Percentiles rank a stretch among this genome's conserved stretches.
phyloP scores from a whole-genome alignment of 768 basidiomycete genomes.

The Tylopilus sp. region DNA sequence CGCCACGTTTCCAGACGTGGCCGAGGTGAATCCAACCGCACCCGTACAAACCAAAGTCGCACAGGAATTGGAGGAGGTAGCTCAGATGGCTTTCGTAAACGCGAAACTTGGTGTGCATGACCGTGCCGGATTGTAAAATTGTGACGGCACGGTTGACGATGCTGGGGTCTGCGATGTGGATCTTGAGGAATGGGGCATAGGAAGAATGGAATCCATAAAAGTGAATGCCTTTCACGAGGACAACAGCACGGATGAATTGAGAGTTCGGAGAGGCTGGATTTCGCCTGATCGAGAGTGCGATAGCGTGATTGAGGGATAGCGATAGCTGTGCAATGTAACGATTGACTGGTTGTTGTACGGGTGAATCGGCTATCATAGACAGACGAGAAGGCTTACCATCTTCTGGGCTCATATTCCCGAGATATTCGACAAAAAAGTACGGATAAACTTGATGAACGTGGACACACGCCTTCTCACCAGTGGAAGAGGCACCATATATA shows the following conservation, averaged over 20 bases:
- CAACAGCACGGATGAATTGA: conserved; percentile 67
- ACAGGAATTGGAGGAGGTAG: conserved; percentile 87
- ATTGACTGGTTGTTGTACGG: conserved; percentile 49
- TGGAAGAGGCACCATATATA: conserved; percentile 81
- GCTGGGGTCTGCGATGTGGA: conserved; percentile 70
- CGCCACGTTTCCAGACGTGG: conserved; percentile 57
- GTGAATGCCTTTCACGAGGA: conserved; percentile 89
- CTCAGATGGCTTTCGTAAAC: conserved; percentile 90
- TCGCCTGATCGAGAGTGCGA: conserved; percentile 76
- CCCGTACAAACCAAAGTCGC: conserved; percentile 92
- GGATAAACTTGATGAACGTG: conserved; percentile 45
- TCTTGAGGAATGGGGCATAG: conserved; percentile 86
- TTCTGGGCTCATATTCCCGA: conserved; percentile 57
- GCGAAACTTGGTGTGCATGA: conserved; percentile 75
- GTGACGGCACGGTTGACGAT: conserved; percentile 66
- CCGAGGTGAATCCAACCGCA: conserved; percentile 85
- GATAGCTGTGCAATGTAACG: conserved; percentile 66
- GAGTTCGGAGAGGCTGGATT: conserved; percentile 57
- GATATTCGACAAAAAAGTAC: conserved; percentile 47
- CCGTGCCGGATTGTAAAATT: conserved; percentile 75
- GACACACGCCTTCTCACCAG: conserved; percentile 75
- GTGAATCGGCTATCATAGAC: not conserved
- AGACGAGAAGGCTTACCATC: conserved; percentile 45
- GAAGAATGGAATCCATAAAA: conserved; percentile 93
- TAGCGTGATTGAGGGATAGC: conserved; percentile 79